Evolutionary conservation across 352 stramenopile species (phyloP).

Genomic region (Pythium phragmitis): DNA sequence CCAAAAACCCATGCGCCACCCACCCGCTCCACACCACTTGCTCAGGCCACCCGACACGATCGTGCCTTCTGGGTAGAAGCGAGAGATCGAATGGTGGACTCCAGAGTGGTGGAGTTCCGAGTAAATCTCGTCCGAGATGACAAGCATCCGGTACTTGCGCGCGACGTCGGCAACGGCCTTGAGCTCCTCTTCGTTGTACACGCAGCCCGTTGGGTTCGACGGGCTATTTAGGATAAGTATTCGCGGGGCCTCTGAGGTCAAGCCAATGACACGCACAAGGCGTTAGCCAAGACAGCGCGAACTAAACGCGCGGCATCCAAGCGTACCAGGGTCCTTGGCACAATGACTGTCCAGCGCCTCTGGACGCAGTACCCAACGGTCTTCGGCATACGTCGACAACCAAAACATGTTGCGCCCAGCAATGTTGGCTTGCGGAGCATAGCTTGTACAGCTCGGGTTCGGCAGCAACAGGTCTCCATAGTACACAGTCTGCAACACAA

Average conservation of each 20-base stretch:
- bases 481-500: conserved; percentile 88
- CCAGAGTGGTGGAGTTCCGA: conserved; percentile 78
- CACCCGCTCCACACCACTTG: conserved; percentile 87
- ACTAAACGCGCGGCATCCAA: neutral
- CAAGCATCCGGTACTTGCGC: conserved; percentile 85
- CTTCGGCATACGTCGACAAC: conserved; percentile 73
- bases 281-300: neutral
- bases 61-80: conserved; percentile 85
- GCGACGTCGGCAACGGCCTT: conserved; percentile 67
- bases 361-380: conserved; percentile 78
- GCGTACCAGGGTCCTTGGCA: conserved; percentile 69
- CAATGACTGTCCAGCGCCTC: conserved; percentile 83
- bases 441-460: conserved; percentile 86
- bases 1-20: conserved; percentile 89
- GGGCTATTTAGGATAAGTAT: conserved; percentile 88
- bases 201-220: conserved; percentile 83
- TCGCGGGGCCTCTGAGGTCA: conserved; percentile 56
- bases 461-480: conserved; percentile 84
- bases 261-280: neutral
- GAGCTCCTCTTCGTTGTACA: conserved; percentile 78
- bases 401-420: conserved; percentile 88
- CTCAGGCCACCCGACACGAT: conserved; percentile 86
- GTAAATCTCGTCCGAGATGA: conserved; percentile 90
- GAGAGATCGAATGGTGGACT: conserved; percentile 79
- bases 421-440: conserved; percentile 83